Base-by-base conservation (phyloP, 176 grass and related monocot genomes). In the Phyllostachys edulis region DNA sequence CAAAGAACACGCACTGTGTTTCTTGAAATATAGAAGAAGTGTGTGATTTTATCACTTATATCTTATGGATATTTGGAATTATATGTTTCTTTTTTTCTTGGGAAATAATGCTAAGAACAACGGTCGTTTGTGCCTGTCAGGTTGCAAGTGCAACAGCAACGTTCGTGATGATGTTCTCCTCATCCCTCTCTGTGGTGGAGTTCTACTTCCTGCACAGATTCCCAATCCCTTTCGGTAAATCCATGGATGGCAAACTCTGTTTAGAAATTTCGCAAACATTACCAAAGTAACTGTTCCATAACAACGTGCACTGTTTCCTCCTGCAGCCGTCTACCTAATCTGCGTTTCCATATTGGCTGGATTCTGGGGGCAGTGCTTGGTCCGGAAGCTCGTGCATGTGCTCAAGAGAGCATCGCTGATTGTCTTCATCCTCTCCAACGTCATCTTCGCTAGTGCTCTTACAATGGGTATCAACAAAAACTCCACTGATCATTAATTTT, bases 91-190 rank as follows among this genome's bases (percentile, higher is more conserved):
- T 65, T 46, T 40, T 77, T 29, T 6, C 3, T 69, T 50, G 51
- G 23, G 9, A 60, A 69, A 62, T 60, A 50, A 17, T 41, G 7
- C 36, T 78, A 69, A 50, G 6, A 23, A 12, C 15, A 55, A 44
- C 3, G 57, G 4, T 69, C 23, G 1, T 59, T 62, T 87, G 47
- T 90, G 47, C 67, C 27, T 80, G 32, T 24, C 60, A 99, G 97
- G 97, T 99, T 69, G 97, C 93, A 66, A 99, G 96, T 86, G 96
- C 93, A 46, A 99, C 93, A 76, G 91, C 97, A 49, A 99, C 97
- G 81, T 99, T 99, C 24, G 97, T 99, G 54, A 99, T 99, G 97
- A 99, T 99, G 97, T 99, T 99, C 88, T 99, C 97, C 52, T 99
- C 97, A 5, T 99, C 93, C 26, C 91, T 99, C 21, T 99, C 97